Percentiles rank a stretch among this genome's conserved stretches.
Conservation (phyloP, 1,284 basidiomycete species). For the Cryptococcus maquisensis region DNA sequence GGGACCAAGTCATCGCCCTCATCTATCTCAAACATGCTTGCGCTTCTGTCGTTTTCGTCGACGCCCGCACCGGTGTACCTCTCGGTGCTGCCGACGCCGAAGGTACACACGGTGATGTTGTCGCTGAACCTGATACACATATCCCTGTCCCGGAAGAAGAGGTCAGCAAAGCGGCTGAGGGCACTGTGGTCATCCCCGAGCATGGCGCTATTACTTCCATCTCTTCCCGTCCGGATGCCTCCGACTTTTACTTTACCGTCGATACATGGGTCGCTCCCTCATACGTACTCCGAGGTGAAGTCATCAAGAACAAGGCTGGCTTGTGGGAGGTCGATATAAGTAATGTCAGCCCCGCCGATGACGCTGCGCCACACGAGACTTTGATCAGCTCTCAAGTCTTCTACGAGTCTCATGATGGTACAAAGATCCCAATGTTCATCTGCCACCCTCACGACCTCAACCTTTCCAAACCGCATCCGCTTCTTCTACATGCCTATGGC, state of each 20-base stretch:
- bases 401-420: conserved; percentile 15
- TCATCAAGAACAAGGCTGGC: background rate
- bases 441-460: conserved; percentile 15
- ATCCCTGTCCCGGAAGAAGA: conserved; percentile 17
- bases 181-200: conserved; percentile 14
- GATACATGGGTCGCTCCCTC: conserved; percentile 21
- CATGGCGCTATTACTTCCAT: conserved; percentile 17
- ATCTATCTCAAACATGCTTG: conserved; percentile 21
- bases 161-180: conserved; percentile 1
- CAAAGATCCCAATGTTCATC: conserved; percentile 19
- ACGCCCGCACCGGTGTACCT: conserved; percentile 14
- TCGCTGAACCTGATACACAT: conserved; percentile 2
- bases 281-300: conserved; percentile 14
- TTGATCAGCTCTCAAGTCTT: conserved; percentile 16
- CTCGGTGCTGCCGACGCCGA: conserved; percentile 13
- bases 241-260: conserved; percentile 16
- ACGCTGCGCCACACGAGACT: conserved; percentile 5
- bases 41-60: conserved; percentile 15
- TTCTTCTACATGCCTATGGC: conserved; percentile 17
- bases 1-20: conserved; percentile 11
- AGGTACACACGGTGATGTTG: conserved; percentile 13
- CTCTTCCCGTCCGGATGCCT: conserved; percentile 9
- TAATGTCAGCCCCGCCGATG: background rate
- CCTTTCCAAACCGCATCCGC: conserved; percentile 7
- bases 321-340: conserved; percentile 11